Evolutionary conservation across 1,139 yeast genomes (phyloP).

Genomic region (Debaryomyces coudertii): DNA sequence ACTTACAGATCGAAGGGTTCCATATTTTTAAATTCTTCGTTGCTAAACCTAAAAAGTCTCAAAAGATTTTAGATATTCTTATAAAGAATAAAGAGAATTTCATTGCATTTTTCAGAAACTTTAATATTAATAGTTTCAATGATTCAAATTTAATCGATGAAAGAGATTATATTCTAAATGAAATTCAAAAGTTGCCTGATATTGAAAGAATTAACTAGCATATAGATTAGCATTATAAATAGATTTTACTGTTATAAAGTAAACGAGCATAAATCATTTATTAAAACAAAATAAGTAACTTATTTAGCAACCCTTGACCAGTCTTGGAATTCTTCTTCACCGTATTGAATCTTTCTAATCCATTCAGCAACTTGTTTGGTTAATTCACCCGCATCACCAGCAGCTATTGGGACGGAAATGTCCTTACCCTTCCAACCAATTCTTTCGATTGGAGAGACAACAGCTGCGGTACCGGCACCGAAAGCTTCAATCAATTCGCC

Average conservation of each 20-base stretch:
- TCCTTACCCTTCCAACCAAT: slow-evolving; percentile 78
- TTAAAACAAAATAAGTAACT: background rate
- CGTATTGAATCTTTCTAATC: slow-evolving; percentile 90
- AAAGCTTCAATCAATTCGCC: slow-evolving; percentile 93
- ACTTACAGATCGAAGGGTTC: slow-evolving; percentile 87
- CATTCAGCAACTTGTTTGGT: slow-evolving; percentile 77
- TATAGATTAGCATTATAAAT: slow-evolving; percentile 8
- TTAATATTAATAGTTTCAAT: slow-evolving; percentile 64
- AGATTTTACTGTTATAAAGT: slow-evolving; percentile 1
- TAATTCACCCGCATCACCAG: slow-evolving; percentile 82
- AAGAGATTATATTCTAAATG: slow-evolving; percentile 74
- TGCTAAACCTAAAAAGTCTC: slow-evolving; percentile 90
- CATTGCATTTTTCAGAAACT: slow-evolving; percentile 66
- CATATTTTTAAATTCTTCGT: slow-evolving; percentile 91
- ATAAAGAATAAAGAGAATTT: slow-evolving; percentile 81
- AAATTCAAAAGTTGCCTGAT: slow-evolving; percentile 69
- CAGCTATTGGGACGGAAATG: slow-evolving; percentile 74
- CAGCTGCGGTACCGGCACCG: slow-evolving; percentile 97
- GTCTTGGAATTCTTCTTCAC: slow-evolving; percentile 65
- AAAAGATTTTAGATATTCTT: slow-evolving; percentile 76
- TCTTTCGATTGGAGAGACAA: slow-evolving; percentile 88
- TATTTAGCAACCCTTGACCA: slow-evolving; percentile 57
- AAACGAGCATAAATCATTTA: slow-evolving; percentile 4
- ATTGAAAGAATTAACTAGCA: slow-evolving; percentile 25
- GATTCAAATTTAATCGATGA: slow-evolving; percentile 78